Base-by-base conservation (phyloP, 768 basidiomycete genomes). In the Mycena haematopus region DNA sequence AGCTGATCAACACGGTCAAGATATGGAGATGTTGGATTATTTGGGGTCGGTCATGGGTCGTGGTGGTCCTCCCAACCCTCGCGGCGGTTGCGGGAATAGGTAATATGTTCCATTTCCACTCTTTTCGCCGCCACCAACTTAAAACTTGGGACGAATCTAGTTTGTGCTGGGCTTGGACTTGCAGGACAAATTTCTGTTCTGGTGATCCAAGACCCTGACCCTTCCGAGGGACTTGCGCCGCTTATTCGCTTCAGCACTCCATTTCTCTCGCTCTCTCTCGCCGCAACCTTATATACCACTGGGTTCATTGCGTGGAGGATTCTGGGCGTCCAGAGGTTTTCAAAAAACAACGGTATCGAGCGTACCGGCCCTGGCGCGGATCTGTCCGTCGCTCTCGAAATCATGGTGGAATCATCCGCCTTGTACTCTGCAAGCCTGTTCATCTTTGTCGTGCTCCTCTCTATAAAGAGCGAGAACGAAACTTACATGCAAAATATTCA, bases 381-480 rank as follows among this genome's bases (percentile, higher is more conserved):
- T 65, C 3, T 75, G 11, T 52, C 2, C 15, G 6, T 50, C 3
- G 44, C 45, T 1, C 36, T 60, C 27, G 58, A 60, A 27, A 42
- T 60, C 21, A 2, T 60, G 50, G 21, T 60, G 11, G 58, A 60
- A 46, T 60, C 58, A 4, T 52, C 58, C 29, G 58, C 58, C 14
- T 25, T 60, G 40, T 60, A 60, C 40, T 17, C 58, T 2, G 40
- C 40, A 13, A 60, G 58, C 42, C 40, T 45, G 56, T 31, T 69
- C 68, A 24, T 66, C 64, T 64, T 72, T 65, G 29, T 76, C 62
- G 10, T 72, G 72, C 10, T 58, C 50, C 11, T 69, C 47, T 67
- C 74, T 42, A 61, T 66, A 61, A 61, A 72, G 71, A 22, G 61
- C 66, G 44, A 73, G 69, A 25, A 70, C 70, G 47, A 77, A 68